These are phyloP conservation scores for Tephrocybe rancida DNA, from an alignment of 768 basidiomycete species.

Conservation along the genomic window DNA sequence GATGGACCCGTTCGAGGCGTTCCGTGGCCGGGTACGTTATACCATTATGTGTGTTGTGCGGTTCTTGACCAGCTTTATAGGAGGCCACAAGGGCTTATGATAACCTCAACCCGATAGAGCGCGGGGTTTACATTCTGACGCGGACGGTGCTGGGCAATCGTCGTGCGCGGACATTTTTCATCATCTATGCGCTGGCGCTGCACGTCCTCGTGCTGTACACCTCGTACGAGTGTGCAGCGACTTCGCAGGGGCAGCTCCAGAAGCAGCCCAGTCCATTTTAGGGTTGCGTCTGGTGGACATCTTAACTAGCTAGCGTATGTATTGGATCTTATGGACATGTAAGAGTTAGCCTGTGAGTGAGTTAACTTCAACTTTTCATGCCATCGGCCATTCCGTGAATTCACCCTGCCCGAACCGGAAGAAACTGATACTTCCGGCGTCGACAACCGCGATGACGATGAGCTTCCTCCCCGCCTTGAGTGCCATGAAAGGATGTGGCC, in stretches of 20 bases:
- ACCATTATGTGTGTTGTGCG: not conserved
- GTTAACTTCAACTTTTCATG: too few species aligned
- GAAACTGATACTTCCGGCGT: constrained; percentile 86
- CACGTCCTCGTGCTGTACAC: constrained; percentile 85
- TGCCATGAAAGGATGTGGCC: constrained; percentile 74
- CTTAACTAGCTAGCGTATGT: not conserved
- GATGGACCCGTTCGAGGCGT: constrained; percentile 98
- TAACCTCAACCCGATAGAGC: constrained; percentile 88
- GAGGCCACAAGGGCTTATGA: constrained; percentile 95
- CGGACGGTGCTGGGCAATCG: constrained; percentile 87
- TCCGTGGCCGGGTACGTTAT: constrained; percentile 84
- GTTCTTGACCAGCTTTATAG: constrained; percentile 41
- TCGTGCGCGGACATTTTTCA: constrained; percentile 86
- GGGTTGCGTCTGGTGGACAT: not conserved
- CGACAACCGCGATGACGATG: constrained; percentile 85
- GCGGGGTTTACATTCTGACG: constrained; percentile 83
- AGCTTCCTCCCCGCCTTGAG: constrained; percentile 85
- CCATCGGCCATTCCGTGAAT: constrained; percentile 86
- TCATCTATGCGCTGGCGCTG: constrained; percentile 80
- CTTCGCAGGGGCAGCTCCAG: constrained; percentile 50
- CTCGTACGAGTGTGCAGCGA: constrained; percentile 69
- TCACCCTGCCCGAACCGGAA: constrained; percentile 84
- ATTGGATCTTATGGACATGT: too few species aligned
- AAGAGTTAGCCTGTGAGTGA: not conserved
- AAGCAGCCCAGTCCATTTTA: constrained; percentile 53